A percentile compares a stretch with the other conserved stretches of the same genome.
These are phyloP conservation scores for Dissophora globulifera DNA, from an alignment of 192 early-diverging fungal species.

Conservation along the genomic window DNA sequence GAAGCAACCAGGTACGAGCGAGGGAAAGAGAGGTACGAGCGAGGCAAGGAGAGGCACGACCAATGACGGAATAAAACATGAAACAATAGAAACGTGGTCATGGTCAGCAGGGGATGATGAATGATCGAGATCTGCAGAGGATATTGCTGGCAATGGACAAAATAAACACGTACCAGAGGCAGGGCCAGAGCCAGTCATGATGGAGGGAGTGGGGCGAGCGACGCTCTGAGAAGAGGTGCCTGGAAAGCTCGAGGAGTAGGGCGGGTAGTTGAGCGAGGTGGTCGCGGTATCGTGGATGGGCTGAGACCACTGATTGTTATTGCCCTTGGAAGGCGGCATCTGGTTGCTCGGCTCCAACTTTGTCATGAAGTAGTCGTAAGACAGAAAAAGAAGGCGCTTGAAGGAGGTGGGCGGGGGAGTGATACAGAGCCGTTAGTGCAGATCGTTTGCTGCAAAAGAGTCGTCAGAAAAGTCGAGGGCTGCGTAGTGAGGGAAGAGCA, in stretches of 20 bases:
- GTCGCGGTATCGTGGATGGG: constrained; percentile 25
- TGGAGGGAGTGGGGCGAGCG: constrained; percentile 9
- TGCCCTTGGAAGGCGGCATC: constrained; percentile 41
- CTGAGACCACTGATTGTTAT: constrained; percentile 40
- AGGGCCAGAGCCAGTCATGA: constrained; percentile 21
- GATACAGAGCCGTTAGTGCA: neutral
- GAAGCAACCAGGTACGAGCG: too few species aligned
- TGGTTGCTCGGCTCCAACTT: constrained; percentile 39
- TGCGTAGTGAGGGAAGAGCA: too few species aligned
- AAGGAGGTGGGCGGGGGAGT: neutral
- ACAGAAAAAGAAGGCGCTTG: neutral
- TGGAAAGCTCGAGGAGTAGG: constrained; percentile 33
- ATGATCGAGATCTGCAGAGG: constrained; percentile 18
- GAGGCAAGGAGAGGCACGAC: neutral
- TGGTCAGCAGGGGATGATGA: too few species aligned
- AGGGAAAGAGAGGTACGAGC: neutral
- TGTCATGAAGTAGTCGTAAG: constrained; percentile 24
- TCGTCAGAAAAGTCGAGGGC: too few species aligned
- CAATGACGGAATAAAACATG: neutral
- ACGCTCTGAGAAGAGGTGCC: constrained; percentile 14
- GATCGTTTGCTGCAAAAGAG: too few species aligned
- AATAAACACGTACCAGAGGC: neutral
- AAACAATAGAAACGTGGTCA: constrained; percentile 11
- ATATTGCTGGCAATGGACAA: too few species aligned
- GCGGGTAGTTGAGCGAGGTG: constrained; percentile 20